Base-by-base conservation (phyloP, 768 basidiomycete species). In the Pleurotus platypus region DNA sequence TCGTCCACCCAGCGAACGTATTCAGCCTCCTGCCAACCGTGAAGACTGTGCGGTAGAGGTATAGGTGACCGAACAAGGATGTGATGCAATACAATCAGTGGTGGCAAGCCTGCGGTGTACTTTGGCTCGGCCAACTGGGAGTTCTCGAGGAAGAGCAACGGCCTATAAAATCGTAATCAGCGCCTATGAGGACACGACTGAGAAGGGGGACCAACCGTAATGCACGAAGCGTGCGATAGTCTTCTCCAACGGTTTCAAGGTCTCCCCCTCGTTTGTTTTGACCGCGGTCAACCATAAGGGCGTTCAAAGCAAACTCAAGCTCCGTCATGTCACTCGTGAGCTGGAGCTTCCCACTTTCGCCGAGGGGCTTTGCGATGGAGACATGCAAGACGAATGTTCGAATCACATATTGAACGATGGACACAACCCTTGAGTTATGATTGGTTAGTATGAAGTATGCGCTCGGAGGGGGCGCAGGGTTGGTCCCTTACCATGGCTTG, bases 1-100 rank as follows among this genome's bases (percentile, higher is more conserved):
- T 97, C 95, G 58, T 92, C 89, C 11, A 98, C 79, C 94, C 95
- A 99, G 45, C 92, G 84, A 49, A 97, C 91, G 69, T 99, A 99
- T 74, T 98, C 97, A 3, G 89, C 81, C 67, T 98, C 94, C 57
- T 91, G 89, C 96, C 97, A 98, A 0, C 90, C 89, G 66, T 98
- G 94, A 56, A 94, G 70, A 49, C 82, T 80, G 68, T 99, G 93
- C 8, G 97, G 96, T 39, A 98, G 78, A 4, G 89, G 83, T 55
- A 92, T 78, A 0, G 90, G 87, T 1, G 92, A 92, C 8, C 92
- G 86, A 22, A 98, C 94, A 35, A 97, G 78, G 63, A 97, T 89
- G 61, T 97, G 89, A 66, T 98, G 95, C 13, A 98, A 74, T 13
- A 98, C 88, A 62, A 97, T 84, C 18, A 98, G 78, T 4, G 92